Conservation (phyloP, 2,329 filamentous ascomycete genomes). For the Colletotrichum echinochloae region DNA sequence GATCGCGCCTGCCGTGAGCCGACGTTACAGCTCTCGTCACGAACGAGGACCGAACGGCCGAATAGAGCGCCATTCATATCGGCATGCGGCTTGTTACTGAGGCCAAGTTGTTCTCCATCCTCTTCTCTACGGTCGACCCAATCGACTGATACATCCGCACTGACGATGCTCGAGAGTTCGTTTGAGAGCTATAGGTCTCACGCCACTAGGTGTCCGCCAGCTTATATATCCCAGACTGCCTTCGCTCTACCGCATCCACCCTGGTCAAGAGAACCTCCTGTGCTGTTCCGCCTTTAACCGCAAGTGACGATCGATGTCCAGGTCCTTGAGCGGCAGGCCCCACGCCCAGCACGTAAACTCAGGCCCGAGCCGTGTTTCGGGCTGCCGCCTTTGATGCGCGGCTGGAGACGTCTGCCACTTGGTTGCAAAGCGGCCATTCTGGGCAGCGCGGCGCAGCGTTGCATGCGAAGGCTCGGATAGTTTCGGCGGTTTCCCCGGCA, state of each 20-base stretch:
- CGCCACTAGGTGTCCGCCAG: conserved; percentile 14
- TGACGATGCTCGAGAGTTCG: conserved; percentile 15
- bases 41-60: conserved; percentile 13
- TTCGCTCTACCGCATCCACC: conserved; percentile 1
- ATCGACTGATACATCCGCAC: conserved; percentile 17
- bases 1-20: neutral
- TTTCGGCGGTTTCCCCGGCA: neutral
- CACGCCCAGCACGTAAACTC: neutral
- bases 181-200: conserved; percentile 1
- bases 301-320: neutral
- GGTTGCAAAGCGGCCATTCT: neutral
- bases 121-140: conserved; percentile 11
- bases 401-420: neutral
- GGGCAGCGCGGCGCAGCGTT: too few relatives aligned
- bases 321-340: neutral
- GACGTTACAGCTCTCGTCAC: conserved; percentile 4
- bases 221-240: neutral
- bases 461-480: neutral
- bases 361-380: conserved; percentile 1
- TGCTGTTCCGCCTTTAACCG: neutral
- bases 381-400: neutral
- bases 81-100: neutral
- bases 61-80: neutral
- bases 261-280: neutral
- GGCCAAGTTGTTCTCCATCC: conserved; percentile 2